A percentile compares a stretch with the other conserved stretches of the same genome.
These are phyloP conservation scores for Backusella sp. DNA, from an alignment of 192 early-diverging fungal genomes.

Conservation along the genomic window DNA sequence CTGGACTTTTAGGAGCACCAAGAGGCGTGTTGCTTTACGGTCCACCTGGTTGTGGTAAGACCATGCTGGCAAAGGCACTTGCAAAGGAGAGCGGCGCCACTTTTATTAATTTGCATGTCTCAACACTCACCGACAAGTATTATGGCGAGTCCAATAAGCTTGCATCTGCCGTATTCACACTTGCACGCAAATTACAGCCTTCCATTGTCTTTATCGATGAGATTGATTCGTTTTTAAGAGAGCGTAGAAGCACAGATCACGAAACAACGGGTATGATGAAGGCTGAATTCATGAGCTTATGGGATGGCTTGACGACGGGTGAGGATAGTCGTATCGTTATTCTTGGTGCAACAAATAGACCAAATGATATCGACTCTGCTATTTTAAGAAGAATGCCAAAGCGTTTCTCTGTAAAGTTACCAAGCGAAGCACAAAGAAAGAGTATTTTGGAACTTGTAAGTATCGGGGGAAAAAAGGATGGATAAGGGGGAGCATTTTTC, in stretches of 20 bases:
- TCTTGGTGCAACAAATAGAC: conserved; percentile 95
- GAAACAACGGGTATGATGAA: conserved; percentile 99
- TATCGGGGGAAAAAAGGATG: conserved; percentile 63
- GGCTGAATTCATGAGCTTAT: conserved; percentile 99
- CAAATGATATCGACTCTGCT: conserved; percentile 96
- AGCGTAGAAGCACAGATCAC: conserved; percentile 86
- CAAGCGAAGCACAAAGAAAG: conserved; percentile 78
- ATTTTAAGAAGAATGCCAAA: conserved; percentile 98
- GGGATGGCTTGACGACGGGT: conserved; percentile 91
- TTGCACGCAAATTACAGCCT: conserved; percentile 93
- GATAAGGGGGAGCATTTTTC: conserved; percentile 32
- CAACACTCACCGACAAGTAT: conserved; percentile 97
- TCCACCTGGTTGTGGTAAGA: conserved; percentile 96
- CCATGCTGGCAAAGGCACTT: conserved; percentile 97
- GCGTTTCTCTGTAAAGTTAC: conserved; percentile 83
- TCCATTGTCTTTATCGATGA: conserved; percentile 99
- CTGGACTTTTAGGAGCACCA: conserved; percentile 87
- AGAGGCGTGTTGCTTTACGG: conserved; percentile 96
- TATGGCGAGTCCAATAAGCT: conserved; percentile 97
- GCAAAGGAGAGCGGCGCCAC: conserved; percentile 96
- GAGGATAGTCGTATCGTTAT: conserved; percentile 70
- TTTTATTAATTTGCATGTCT: conserved; percentile 97
- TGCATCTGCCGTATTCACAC: conserved; percentile 86
- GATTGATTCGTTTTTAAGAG: conserved; percentile 96
- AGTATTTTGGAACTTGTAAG: conserved; percentile 77